Evolutionary conservation across 345 rosid species (phyloP).

Genomic region (Sisymbrium irio): DNA sequence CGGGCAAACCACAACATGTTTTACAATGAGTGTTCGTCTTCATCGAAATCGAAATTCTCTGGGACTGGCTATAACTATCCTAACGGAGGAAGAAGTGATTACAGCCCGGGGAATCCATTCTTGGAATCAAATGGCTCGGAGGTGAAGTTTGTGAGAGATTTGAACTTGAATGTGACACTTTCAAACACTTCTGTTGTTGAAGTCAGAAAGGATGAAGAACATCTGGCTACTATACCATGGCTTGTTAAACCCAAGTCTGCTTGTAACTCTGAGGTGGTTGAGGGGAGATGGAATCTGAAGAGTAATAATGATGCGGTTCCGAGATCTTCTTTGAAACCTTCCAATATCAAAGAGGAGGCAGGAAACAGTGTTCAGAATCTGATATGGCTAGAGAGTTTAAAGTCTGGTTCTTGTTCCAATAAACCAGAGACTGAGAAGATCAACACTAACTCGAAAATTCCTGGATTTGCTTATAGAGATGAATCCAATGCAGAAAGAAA

Average conservation of each 20-base stretch:
- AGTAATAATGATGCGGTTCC: conserved; percentile 33
- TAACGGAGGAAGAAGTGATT: conserved; percentile 34
- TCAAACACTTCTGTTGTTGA: conserved; percentile 36
- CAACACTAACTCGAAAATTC: conserved; percentile 34
- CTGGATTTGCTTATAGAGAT: conserved; percentile 42
- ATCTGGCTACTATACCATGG: conserved; percentile 46
- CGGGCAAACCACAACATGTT: conserved; percentile 33
- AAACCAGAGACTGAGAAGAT: conserved; percentile 35
- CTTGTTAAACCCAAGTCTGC: conserved; percentile 31
- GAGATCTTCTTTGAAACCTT: conserved; percentile 35
- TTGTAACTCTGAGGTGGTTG: conserved; percentile 37
- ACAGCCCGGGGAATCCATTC: not conserved
- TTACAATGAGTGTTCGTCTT: conserved; percentile 36
- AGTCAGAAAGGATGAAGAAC: conserved; percentile 48
- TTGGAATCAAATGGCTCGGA: conserved; percentile 31
- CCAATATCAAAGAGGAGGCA: conserved; percentile 27
- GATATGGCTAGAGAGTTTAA: conserved; percentile 25
- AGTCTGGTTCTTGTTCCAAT: conserved; percentile 34
- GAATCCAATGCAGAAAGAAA: conserved; percentile 43
- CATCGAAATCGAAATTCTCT: conserved; percentile 33
- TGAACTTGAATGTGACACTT: conserved; percentile 36
- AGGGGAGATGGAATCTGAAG: conserved; percentile 37
- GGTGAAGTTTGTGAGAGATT: conserved; percentile 38
- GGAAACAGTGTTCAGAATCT: conserved; percentile 40
- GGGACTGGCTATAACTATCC: conserved; percentile 17